Evolutionary conservation across 768 basidiomycete genomes (phyloP), one percentile per base, ranked within the genome.

Genomic region (Rhizopogon vulgaris): DNA sequence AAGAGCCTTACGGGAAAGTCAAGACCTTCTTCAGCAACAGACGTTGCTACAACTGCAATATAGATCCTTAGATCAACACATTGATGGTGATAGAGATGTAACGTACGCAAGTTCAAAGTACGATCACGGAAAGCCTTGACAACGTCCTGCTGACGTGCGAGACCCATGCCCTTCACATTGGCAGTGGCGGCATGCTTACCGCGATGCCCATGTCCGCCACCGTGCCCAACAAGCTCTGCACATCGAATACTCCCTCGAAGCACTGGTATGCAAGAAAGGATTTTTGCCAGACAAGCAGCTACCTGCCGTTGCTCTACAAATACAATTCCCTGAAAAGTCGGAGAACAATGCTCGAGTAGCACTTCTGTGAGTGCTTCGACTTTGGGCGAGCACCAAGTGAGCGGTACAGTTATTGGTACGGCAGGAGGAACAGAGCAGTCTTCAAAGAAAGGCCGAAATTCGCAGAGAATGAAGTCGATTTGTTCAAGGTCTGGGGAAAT

Each of bases 1-100:
- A 49, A 38, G 11, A 27, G 41, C 14, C 79, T 50, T 61, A 87
- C 85, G 22, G 86, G 87, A 70, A 95, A 91, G 64, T 95, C 92
- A 15, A 95, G 76, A 0, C 93, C 93, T 71, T 95, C 93, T 67
- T 95, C 93, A 0, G 90, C 93, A 12, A 94, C 90, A 5, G 85
- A 84, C 0, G 90, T 93, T 4, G 90, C 87, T 56, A 94, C 74
- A 18, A 94, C 85, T 83, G 53, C 15, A 34, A 52, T 38, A 48
- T 28, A 39, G 41, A 14, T 11, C 3, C 15, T 57, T 18, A 45
- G 11, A 40, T 30, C 9, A 51, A 17, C 10, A 25, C 9, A 10
- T 14, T 27, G 18, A 15, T 41, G 18, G 32, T 12, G 17, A 36
- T 2, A 15, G 22, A 52, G 36, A 38, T 50, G 38, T 42, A 22